A percentile compares a stretch with the other conserved stretches of the same genome.
phyloP scores from a whole-genome alignment of 495 filamentous ascomycete species.

The Aspergillus egyptiacus region DNA sequence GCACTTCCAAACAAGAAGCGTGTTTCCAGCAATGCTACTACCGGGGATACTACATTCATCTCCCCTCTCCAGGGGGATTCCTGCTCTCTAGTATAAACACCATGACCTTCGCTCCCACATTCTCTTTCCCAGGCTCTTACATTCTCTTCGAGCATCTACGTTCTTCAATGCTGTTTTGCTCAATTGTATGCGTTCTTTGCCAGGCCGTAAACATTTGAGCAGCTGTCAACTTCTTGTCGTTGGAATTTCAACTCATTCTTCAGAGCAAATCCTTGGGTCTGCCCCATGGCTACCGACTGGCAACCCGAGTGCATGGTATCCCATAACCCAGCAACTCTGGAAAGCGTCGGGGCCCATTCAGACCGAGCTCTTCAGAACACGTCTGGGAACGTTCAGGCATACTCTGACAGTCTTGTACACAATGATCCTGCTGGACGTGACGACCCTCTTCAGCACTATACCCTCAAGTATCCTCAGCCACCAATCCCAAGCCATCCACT shows the following conservation, averaged over 20 bases:
- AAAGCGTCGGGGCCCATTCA: conserved; percentile 36
- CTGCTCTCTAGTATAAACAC: conserved; percentile 43
- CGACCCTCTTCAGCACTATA: conserved; percentile 36
- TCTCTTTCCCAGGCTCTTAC: conserved; percentile 51
- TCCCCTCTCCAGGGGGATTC: conserved; percentile 32
- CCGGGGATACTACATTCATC: conserved; percentile 26
- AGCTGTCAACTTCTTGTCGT: conserved; percentile 31
- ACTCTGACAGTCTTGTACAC: conserved; percentile 34
- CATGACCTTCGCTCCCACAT: conserved; percentile 49
- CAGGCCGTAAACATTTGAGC: conserved; percentile 39
- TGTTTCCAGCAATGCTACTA: conserved; percentile 37
- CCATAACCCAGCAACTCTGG: conserved; percentile 38
- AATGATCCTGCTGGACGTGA: conserved; percentile 29
- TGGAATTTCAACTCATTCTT: conserved; percentile 53
- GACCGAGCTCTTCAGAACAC: conserved; percentile 45
- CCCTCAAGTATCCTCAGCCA: conserved; percentile 38
- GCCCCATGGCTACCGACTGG: conserved; percentile 46
- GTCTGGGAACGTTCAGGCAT: conserved; percentile 45
- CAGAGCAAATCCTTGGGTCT: conserved; percentile 41
- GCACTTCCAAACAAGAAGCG: conserved; percentile 33
- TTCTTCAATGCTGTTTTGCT: conserved; percentile 38
- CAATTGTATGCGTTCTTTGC: conserved; percentile 38
- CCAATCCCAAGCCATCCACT: conserved; percentile 29
- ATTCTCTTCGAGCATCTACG: conserved; percentile 42
- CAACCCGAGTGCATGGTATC: conserved; percentile 41